Conservation (phyloP, 352 stramenopile genomes). For the Globisporangium perplexum region DNA sequence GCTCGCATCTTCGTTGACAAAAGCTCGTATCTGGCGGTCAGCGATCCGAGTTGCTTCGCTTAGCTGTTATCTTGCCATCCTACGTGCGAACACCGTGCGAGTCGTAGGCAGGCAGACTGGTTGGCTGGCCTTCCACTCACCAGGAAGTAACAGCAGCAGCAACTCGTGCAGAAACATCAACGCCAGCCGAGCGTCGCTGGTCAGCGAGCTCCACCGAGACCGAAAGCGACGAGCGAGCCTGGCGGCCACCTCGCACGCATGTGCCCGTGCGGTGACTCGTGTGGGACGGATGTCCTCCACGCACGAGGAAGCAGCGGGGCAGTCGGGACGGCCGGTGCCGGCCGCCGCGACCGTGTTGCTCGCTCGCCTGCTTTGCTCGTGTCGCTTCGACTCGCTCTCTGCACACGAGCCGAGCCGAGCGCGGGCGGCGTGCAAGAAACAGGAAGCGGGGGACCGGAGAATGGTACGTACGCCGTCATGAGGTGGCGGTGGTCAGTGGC, state of each 20-base stretch:
- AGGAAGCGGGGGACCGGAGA: neutral
- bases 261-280: neutral
- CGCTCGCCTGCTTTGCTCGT: no score
- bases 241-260: conserved; percentile 3
- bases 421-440: neutral
- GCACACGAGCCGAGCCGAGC: neutral
- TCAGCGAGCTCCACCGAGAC: neutral
- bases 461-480: neutral
- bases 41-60: no score
- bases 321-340: neutral
- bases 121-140: no score
- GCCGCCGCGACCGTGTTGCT: neutral
- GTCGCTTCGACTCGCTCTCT: neutral
- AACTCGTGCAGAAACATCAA: neutral
- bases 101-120: no score
- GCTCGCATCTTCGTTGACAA: no score
- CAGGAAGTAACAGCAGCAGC: no score
- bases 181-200: no score
- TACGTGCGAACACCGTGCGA: no score
- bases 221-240: no score
- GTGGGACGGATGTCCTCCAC: neutral
- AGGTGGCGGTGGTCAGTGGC: no score
- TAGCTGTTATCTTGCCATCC: no score
- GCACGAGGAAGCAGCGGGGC: neutral
- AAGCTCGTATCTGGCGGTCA: no score